A percentile compares a stretch with the other conserved stretches of the same genome.
Conservation (phyloP, 345 rosid genomes). For the Populus ilicifolia region DNA sequence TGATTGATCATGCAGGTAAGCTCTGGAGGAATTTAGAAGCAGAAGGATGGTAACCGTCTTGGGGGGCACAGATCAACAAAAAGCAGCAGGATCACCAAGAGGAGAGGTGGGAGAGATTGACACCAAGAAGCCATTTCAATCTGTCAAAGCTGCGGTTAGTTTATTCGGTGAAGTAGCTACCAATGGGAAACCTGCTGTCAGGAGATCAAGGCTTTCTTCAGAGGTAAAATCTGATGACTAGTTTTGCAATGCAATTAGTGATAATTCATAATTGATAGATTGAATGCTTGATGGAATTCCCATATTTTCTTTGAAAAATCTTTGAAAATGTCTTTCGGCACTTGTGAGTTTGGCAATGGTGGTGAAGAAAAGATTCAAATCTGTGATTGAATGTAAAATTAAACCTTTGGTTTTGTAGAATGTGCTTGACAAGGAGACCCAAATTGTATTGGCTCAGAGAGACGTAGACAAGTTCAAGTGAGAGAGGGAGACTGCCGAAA, state of each 20-base stretch:
- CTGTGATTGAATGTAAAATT: background rate
- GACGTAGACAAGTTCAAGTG: constrained; percentile 42
- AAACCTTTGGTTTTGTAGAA: constrained; percentile 18
- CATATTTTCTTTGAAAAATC: background rate
- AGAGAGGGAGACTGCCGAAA: constrained; percentile 40
- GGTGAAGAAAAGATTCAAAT: background rate
- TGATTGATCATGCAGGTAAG: background rate
- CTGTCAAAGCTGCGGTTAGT: constrained; percentile 91
- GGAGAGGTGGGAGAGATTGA: constrained; percentile 93
- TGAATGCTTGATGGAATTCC: background rate
- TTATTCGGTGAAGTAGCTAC: constrained; percentile 71
- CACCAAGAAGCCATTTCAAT: constrained; percentile 84
- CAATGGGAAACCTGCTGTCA: constrained; percentile 25
- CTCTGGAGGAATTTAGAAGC: background rate
- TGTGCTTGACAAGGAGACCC: constrained; percentile 57
- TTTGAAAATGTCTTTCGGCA: too few relatives aligned
- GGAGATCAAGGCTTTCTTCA: constrained; percentile 25
- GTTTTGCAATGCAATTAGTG: background rate
- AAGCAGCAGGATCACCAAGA: constrained; percentile 18
- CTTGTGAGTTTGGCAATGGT: background rate
- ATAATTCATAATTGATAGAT: background rate
- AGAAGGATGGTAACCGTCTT: constrained; percentile 50
- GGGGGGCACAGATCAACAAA: constrained; percentile 18
- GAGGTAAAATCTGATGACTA: constrained; percentile 29
- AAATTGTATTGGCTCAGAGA: constrained; percentile 45